phyloP scores from a whole-genome alignment of 305 asterid species.

The Lippia alba region DNA sequence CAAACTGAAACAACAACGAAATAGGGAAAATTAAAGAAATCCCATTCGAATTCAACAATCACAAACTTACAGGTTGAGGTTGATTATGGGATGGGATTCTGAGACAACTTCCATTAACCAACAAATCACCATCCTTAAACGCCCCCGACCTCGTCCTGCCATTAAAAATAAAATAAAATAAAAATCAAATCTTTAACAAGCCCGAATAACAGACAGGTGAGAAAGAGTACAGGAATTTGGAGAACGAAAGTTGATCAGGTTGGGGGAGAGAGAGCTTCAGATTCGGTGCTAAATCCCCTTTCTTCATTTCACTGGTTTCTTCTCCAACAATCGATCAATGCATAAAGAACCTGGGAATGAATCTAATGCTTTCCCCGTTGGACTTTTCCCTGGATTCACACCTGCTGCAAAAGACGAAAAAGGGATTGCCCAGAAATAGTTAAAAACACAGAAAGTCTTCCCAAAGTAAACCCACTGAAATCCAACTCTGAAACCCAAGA shows the following conservation, averaged over 20 bases:
- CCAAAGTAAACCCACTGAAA: too few species aligned
- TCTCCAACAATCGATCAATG: background rate
- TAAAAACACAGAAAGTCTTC: too few species aligned
- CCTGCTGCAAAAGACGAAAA: too few species aligned
- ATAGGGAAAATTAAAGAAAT: background rate
- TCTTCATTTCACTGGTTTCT: constrained; percentile 40
- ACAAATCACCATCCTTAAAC: constrained; percentile 74
- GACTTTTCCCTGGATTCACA: too few species aligned
- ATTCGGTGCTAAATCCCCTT: constrained; percentile 47
- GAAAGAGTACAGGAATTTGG: constrained; percentile 54
- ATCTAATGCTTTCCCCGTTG: too few species aligned
- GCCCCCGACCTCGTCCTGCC: constrained; percentile 72
- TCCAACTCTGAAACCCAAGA: too few species aligned
- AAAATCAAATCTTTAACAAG: too few species aligned
- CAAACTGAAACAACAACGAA: constrained; percentile 7
- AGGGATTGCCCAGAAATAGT: too few species aligned
- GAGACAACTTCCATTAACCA: constrained; percentile 70
- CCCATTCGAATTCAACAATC: background rate
- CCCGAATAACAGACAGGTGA: background rate
- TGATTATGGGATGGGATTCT: constrained; percentile 56
- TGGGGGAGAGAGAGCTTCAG: constrained; percentile 65
- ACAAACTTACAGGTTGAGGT: constrained; percentile 53
- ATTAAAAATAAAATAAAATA: too few species aligned
- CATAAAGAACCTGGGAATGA: too few species aligned
- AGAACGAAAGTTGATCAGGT: constrained; percentile 53